These are phyloP conservation scores for Mycena indigotica DNA, from an alignment of 768 basidiomycete genomes.

Conservation along the genomic window DNA sequence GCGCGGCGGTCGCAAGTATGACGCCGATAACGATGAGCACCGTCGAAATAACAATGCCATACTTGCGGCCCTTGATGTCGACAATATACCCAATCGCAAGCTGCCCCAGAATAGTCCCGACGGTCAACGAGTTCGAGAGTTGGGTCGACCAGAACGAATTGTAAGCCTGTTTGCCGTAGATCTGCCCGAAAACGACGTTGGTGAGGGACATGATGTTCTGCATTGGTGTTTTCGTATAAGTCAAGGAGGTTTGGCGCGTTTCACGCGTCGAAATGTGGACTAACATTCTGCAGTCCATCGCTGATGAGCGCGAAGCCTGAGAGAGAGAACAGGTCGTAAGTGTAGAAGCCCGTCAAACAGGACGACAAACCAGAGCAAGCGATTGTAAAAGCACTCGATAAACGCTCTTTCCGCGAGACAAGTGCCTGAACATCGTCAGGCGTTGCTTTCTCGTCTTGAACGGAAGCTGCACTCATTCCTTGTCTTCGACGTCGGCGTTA, in stretches of 20 bases:
- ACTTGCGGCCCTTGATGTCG: conserved; percentile 73
- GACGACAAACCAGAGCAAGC: conserved; percentile 15
- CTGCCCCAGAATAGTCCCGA: conserved; percentile 68
- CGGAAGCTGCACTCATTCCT: not conserved
- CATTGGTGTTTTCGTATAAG: conserved; percentile 13
- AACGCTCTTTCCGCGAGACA: conserved; percentile 38
- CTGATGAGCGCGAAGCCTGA: conserved; percentile 63
- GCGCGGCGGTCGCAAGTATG: conserved; percentile 66
- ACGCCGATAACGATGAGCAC: conserved; percentile 68
- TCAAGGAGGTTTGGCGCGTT: not conserved
- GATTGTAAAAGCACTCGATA: conserved; percentile 67
- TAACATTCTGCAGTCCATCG: conserved; percentile 53
- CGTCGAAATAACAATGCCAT: conserved; percentile 72
- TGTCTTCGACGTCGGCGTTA: not conserved
- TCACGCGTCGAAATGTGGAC: no score
- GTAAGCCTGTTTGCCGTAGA: conserved; percentile 50
- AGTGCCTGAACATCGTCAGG: not conserved
- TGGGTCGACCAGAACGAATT: conserved; percentile 64
- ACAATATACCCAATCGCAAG: conserved; percentile 67
- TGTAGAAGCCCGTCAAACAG: not conserved
- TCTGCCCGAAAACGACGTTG: conserved; percentile 45
- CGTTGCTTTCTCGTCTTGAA: not conserved
- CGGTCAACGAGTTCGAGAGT: conserved; percentile 69
- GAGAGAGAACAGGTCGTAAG: not conserved
- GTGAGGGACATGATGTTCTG: conserved; percentile 76